phyloP scores from a whole-genome alignment of 1,284 basidiomycete species.

The Marasmius tenuissimus region DNA sequence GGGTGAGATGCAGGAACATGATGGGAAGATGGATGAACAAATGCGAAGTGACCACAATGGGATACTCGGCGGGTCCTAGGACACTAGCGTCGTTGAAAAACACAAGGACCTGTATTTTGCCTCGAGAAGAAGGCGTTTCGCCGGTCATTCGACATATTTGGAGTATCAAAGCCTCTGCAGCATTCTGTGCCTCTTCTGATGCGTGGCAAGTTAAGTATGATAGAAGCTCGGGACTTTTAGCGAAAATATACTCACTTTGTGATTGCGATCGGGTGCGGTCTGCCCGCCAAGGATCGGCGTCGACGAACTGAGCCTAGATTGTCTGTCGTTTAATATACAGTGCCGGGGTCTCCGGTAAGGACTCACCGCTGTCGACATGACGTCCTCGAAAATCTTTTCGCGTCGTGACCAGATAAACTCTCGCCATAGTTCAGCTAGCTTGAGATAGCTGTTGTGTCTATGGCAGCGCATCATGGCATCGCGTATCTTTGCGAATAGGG shows the following conservation, averaged over 20 bases:
- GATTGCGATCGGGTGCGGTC: neutral
- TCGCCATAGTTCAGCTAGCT: neutral
- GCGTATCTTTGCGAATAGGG: neutral
- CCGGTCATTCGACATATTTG: neutral
- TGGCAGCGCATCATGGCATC: neutral
- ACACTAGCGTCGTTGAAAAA: neutral
- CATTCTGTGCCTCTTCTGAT: neutral
- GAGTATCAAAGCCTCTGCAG: neutral
- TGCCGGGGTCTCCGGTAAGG: too few species aligned
- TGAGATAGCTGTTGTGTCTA: neutral
- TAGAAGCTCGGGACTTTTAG: too few species aligned
- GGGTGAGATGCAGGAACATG: constrained; percentile 1
- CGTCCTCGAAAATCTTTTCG: neutral
- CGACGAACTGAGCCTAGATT: neutral
- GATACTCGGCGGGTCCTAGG: neutral
- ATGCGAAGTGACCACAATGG: neutral
- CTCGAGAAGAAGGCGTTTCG: neutral
- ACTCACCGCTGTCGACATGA: neutral
- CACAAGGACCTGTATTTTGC: neutral
- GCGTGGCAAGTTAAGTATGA: neutral
- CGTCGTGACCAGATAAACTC: neutral
- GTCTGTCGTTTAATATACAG: too few species aligned
- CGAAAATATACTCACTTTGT: neutral
- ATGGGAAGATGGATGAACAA: neutral
- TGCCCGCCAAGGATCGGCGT: neutral